Evolutionary conservation across 2,329 filamentous ascomycete species (phyloP).

Genomic region (Xylaria sp.): DNA sequence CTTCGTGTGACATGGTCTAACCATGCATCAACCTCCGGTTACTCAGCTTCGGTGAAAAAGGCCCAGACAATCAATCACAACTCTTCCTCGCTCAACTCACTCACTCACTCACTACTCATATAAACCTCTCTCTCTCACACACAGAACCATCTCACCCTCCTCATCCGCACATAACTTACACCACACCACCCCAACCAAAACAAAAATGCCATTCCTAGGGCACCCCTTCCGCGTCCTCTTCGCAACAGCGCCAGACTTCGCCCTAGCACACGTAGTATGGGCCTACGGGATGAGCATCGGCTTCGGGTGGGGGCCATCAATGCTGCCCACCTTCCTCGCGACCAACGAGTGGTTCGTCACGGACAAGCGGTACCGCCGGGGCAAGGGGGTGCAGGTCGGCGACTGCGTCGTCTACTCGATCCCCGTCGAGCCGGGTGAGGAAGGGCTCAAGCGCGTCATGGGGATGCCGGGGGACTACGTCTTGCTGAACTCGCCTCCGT

Average conservation of each 20-base stretch:
- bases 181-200: too few relatives aligned
- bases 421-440: slow-evolving; percentile 65
- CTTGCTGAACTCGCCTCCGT: slow-evolving; percentile 57
- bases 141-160: background rate
- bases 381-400: slow-evolving; percentile 71
- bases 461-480: slow-evolving; percentile 81
- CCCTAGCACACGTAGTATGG: slow-evolving; percentile 56
- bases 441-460: slow-evolving; percentile 79
- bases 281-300: slow-evolving; percentile 68
- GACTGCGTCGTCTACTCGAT: slow-evolving; percentile 83
- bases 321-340: slow-evolving; percentile 82
- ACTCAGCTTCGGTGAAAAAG: background rate
- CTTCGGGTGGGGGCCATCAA: slow-evolving; percentile 74
- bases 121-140: background rate
- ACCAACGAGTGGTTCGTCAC: slow-evolving; percentile 72
- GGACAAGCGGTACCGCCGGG: slow-evolving; percentile 70
- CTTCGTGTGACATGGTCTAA: background rate
- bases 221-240: slow-evolving; percentile 51
- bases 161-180: background rate
- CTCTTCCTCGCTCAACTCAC: background rate
- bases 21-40: background rate
- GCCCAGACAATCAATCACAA: background rate
- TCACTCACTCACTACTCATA: background rate
- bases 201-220: slow-evolving; percentile 35
- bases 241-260: slow-evolving; percentile 53